These are phyloP conservation scores for Thermothielavioides terrestris DNA, from an alignment of 495 filamentous ascomycete species.

Conservation along the genomic window DNA sequence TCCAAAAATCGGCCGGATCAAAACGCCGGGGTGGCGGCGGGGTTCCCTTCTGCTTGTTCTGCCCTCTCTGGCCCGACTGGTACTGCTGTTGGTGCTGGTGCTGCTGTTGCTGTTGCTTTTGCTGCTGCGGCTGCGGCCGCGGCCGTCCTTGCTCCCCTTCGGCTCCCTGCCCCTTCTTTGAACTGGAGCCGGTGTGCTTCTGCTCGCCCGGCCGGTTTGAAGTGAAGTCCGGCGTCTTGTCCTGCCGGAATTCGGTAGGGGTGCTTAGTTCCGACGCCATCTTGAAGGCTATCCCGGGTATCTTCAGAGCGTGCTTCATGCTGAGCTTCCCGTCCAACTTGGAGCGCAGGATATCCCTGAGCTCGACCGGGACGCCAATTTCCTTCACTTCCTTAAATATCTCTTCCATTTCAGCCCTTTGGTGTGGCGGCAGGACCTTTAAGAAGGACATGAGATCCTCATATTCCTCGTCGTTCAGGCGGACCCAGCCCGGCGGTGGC, in stretches of 20 bases:
- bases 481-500: slow-evolving; percentile 30
- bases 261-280: slow-evolving; percentile 10
- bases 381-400: slow-evolving; percentile 10
- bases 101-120: slow-evolving; percentile 2
- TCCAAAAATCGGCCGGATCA: slow-evolving; percentile 6
- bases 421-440: background rate
- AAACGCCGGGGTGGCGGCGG: slow-evolving; percentile 2
- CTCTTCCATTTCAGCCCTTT: background rate
- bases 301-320: slow-evolving; percentile 51
- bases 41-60: slow-evolving; percentile 13
- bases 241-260: background rate
- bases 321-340: slow-evolving; percentile 51
- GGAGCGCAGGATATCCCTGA: slow-evolving; percentile 21
- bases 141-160: slow-evolving; percentile 6
- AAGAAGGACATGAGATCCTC: slow-evolving; percentile 4
- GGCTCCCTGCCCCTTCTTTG: slow-evolving; percentile 15
- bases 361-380: slow-evolving; percentile 22
- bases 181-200: background rate
- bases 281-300: slow-evolving; percentile 11
- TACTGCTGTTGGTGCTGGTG: slow-evolving; percentile 17
- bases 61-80: slow-evolving; percentile 23
- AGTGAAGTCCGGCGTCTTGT: slow-evolving; percentile 3
- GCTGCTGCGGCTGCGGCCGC: slow-evolving; percentile 14
- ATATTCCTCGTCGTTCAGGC: slow-evolving; percentile 25
- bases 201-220: slow-evolving; percentile 17